phyloP scores from a whole-genome alignment of 768 basidiomycete genomes.

The Suillus alpinus region DNA sequence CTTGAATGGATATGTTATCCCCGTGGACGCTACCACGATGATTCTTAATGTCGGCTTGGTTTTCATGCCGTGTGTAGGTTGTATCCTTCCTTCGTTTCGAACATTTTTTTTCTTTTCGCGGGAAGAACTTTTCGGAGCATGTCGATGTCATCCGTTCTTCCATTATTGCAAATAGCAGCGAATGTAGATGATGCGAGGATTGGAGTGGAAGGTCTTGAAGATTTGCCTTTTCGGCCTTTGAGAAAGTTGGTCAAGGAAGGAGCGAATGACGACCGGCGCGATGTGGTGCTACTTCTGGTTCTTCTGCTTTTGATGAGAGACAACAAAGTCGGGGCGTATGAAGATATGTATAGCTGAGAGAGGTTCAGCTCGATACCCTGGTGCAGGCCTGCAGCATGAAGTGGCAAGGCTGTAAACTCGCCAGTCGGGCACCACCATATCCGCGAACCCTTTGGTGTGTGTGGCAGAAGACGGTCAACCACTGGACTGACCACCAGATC shows the following conservation, averaged over 20 bases:
- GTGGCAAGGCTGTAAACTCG: constrained; percentile 21
- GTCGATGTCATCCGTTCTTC: constrained; percentile 6
- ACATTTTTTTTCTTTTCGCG: too few species aligned
- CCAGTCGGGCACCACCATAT: constrained; percentile 32
- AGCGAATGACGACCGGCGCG: constrained; percentile 21
- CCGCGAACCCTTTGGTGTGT: constrained; percentile 12
- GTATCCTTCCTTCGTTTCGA: too few species aligned
- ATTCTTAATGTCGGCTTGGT: not conserved
- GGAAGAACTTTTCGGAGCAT: constrained; percentile 20
- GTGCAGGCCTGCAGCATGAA: constrained; percentile 27
- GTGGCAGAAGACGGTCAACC: constrained; percentile 13
- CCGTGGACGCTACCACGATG: not conserved
- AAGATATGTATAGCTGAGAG: constrained; percentile 27
- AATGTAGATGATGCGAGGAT: not conserved
- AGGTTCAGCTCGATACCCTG: constrained; percentile 14
- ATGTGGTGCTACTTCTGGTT: not conserved
- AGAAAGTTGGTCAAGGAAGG: constrained; percentile 21
- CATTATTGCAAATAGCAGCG: not conserved
- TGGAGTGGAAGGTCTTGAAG: not conserved
- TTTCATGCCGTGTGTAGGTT: too few species aligned
- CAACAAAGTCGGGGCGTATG: constrained; percentile 28
- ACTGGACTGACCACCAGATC: constrained; percentile 18
- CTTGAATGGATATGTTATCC: not conserved
- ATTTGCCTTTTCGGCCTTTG: constrained; percentile 1
- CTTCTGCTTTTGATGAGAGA: constrained; percentile 23